A percentile compares a stretch with the other conserved stretches of the same genome.
These are phyloP conservation scores for Debaryomyces sp. DNA, from an alignment of 1,139 yeast genomes.

Conservation along the genomic window DNA sequence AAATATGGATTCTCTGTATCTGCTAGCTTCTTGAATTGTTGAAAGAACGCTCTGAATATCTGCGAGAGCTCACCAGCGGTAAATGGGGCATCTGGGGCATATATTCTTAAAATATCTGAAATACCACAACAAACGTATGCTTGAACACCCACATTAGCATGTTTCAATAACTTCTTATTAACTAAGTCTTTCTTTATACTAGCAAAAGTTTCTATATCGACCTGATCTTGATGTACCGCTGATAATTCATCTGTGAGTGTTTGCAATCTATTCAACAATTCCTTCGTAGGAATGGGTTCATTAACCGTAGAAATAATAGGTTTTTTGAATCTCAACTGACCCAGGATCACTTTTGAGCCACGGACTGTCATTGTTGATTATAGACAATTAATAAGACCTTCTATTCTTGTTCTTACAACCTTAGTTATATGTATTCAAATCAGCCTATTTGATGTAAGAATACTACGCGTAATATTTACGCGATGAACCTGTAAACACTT, in stretches of 20 bases:
- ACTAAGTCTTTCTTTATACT: conserved; percentile 54
- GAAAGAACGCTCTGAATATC: conserved; percentile 63
- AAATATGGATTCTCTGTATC: conserved; percentile 67
- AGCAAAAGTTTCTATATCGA: conserved; percentile 48
- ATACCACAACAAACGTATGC: conserved; percentile 74
- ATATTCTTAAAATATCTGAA: conserved; percentile 73
- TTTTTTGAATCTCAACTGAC: conserved; percentile 39
- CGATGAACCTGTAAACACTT: neutral
- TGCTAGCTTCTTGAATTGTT: conserved; percentile 60
- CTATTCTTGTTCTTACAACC: neutral
- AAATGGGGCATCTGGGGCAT: conserved; percentile 93
- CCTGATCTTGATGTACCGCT: conserved; percentile 60
- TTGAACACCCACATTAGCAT: conserved; percentile 70
- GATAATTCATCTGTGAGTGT: conserved; percentile 63
- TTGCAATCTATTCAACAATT: conserved; percentile 47
- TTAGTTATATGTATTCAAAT: neutral
- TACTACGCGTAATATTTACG: conserved; percentile 1
- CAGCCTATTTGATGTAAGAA: neutral
- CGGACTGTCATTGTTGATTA: conserved; percentile 2
- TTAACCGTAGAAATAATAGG: conserved; percentile 56
- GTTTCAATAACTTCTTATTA: conserved; percentile 59
- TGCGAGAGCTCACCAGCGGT: conserved; percentile 62
- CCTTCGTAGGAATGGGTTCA: conserved; percentile 60
- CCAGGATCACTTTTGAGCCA: neutral
- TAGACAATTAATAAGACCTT: neutral